Evolutionary conservation across 139 green algal genomes (phyloP).

Genomic region (Chlorella sp.): DNA sequence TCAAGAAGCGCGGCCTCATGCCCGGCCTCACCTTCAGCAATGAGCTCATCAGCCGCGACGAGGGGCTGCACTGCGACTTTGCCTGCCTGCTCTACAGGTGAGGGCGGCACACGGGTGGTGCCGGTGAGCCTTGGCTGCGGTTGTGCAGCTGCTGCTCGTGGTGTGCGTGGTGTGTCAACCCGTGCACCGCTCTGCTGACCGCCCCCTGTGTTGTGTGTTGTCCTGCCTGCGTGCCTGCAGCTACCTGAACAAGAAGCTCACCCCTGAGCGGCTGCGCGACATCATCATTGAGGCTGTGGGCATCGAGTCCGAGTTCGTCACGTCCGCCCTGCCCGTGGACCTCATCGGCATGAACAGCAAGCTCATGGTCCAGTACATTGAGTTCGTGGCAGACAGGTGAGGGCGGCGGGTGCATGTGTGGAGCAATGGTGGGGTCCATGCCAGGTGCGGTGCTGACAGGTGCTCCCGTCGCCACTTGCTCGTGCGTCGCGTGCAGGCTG

Average conservation of each 20-base stretch:
- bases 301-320: conserved; percentile 96
- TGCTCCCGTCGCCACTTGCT: conserved; percentile 36
- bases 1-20: conserved; percentile 98
- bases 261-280: conserved; percentile 21
- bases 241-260: conserved; percentile 77
- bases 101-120: not conserved
- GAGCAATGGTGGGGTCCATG: not conserved
- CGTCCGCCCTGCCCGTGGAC: conserved; percentile 78
- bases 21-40: conserved; percentile 97
- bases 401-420: too few relatives aligned
- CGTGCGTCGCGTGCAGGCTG: conserved; percentile 31
- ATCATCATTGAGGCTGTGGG: conserved; percentile 70
- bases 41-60: conserved; percentile 95
- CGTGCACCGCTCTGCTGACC: not conserved
- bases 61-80: conserved; percentile 97
- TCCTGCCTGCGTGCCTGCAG: conserved; percentile 34
- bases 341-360: conserved; percentile 85
- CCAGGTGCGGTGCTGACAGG: too few relatives aligned
- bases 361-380: conserved; percentile 86
- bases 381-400: conserved; percentile 72
- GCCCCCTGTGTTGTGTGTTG: not conserved
- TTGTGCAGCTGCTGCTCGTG: too few relatives aligned
- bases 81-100: conserved; percentile 87
- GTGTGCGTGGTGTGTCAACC: not conserved
- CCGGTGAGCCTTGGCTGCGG: not conserved